A percentile compares a stretch with the other conserved stretches of the same genome.
These are phyloP conservation scores for Mycocentrospora acerina DNA, from an alignment of 2,329 filamentous ascomycete species.

Conservation along the genomic window DNA sequence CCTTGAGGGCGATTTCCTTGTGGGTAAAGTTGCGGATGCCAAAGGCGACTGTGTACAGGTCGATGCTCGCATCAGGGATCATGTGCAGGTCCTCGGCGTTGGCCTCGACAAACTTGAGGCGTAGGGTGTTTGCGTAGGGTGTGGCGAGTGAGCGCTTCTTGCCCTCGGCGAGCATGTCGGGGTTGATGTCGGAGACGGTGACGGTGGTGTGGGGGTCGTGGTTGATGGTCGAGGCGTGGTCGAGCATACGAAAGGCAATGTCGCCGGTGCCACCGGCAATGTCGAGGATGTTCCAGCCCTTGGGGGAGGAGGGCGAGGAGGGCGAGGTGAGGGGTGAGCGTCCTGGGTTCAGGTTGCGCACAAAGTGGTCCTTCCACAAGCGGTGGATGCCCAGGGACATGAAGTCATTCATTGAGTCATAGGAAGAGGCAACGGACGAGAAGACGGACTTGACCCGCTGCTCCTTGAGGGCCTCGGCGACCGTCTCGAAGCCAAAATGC, in stretches of 20 bases:
- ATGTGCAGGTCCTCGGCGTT: constrained; percentile 77
- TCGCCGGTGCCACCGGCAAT: constrained; percentile 96
- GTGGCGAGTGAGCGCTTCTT: constrained; percentile 71
- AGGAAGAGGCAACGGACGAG: constrained; percentile 89
- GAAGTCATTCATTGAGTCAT: constrained; percentile 98
- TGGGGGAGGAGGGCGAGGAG: constrained; percentile 4
- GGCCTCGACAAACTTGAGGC: constrained; percentile 77
- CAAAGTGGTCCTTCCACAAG: constrained; percentile 97
- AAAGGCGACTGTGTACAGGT: constrained; percentile 96
- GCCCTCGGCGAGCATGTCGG: constrained; percentile 89
- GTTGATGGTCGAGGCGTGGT: constrained; percentile 81
- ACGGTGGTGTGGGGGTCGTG: constrained; percentile 78
- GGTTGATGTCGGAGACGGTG: constrained; percentile 94
- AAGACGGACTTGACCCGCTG: constrained; percentile 77
- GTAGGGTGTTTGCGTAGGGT: constrained; percentile 56
- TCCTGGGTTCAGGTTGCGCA: constrained; percentile 85
- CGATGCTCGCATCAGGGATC: constrained; percentile 71
- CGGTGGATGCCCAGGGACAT: constrained; percentile 98
- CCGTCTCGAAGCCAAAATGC: constrained; percentile 87
- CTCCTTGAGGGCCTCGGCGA: constrained; percentile 78
- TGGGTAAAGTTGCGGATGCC: constrained; percentile 97
- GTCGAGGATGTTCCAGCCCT: constrained; percentile 78
- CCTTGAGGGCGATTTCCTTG: constrained; percentile 77
- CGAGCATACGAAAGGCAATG: constrained; percentile 94
- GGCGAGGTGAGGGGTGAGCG: constrained; percentile 51